These are phyloP conservation scores for Breviolum minutum DNA, from an alignment of 73 alveolate genomes.

Conservation along the genomic window DNA sequence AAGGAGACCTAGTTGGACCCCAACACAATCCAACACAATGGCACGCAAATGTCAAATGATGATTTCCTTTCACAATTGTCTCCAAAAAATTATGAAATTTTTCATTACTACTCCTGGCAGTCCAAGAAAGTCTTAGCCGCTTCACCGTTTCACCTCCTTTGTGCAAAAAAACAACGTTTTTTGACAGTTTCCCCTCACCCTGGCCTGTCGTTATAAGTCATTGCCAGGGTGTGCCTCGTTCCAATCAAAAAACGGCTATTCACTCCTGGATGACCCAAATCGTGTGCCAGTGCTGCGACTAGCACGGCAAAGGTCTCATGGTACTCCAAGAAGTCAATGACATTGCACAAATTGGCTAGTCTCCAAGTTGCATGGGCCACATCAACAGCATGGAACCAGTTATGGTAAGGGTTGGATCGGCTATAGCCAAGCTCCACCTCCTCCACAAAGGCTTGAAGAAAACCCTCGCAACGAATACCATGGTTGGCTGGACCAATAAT, in stretches of 20 bases:
- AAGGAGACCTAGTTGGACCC: neutral
- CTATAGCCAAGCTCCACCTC: conserved; percentile 37
- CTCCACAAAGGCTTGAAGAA: conserved; percentile 29
- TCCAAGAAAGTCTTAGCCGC: too few relatives aligned
- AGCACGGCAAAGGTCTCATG: conserved; percentile 52
- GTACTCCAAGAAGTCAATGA: neutral
- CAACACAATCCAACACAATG: too few relatives aligned
- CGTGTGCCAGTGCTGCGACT: conserved; percentile 18
- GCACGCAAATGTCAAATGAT: neutral
- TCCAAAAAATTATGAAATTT: too few relatives aligned
- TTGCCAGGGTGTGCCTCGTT: conserved; percentile 41
- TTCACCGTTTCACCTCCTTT: too few relatives aligned
- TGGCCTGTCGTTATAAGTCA: conserved; percentile 71
- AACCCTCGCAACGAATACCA: conserved; percentile 52
- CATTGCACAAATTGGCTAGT: conserved; percentile 53
- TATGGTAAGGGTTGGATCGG: conserved; percentile 11
- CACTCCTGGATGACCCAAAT: conserved; percentile 45
- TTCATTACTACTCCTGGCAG: too few relatives aligned
- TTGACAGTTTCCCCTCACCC: neutral
- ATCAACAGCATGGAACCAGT: conserved; percentile 72
- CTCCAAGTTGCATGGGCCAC: conserved; percentile 85
- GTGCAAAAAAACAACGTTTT: too few relatives aligned
- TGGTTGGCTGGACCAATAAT: conserved; percentile 66
- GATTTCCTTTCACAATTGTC: too few relatives aligned
- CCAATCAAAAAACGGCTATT: neutral